phyloP scores from a whole-genome alignment of 352 stramenopile species.

The Phytophthora lateralis region DNA sequence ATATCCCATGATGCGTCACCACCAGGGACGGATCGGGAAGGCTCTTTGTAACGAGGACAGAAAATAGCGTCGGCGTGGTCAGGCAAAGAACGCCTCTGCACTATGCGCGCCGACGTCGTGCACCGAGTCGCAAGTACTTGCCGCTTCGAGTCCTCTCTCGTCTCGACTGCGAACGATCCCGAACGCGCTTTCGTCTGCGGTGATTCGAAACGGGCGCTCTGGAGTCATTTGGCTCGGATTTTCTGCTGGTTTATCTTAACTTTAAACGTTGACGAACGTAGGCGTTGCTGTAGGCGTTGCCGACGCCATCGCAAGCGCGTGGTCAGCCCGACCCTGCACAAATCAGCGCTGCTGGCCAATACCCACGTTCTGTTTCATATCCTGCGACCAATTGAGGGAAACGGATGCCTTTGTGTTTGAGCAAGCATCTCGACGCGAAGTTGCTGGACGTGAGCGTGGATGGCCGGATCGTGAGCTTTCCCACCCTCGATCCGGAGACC shows the following conservation, averaged over 20 bases:
- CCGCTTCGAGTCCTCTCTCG: conserved; percentile 6
- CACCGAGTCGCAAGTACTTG: not conserved
- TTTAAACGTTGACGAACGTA: conserved; percentile 22
- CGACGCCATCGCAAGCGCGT: conserved; percentile 12
- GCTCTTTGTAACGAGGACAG: conserved; percentile 15
- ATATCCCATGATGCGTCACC: conserved; percentile 11
- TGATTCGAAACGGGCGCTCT: conserved; percentile 26
- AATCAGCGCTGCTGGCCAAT: conserved; percentile 1
- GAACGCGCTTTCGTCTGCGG: not conserved
- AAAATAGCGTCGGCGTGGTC: conserved; percentile 32
- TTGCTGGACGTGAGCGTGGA: not conserved
- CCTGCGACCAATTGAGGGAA: conserved; percentile 9
- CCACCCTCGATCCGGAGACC: not conserved
- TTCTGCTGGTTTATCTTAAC: conserved; percentile 2
- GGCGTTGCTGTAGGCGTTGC: conserved; percentile 6
- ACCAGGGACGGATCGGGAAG: conserved; percentile 12
- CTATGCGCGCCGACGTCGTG: not conserved
- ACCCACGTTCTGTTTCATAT: not conserved
- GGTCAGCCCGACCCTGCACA: not conserved
- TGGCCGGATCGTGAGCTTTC: conserved; percentile 4
- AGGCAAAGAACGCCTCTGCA: conserved; percentile 14
- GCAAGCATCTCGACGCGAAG: conserved; percentile 1
- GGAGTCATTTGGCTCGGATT: conserved; percentile 13
- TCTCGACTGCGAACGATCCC: not conserved
- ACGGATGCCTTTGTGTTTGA: conserved; percentile 13